A percentile compares a stretch with the other conserved stretches of the same genome.
These are phyloP conservation scores for Saccharomycopsis sp. DNA, from an alignment of 805 yeast species.

Conservation along the genomic window DNA sequence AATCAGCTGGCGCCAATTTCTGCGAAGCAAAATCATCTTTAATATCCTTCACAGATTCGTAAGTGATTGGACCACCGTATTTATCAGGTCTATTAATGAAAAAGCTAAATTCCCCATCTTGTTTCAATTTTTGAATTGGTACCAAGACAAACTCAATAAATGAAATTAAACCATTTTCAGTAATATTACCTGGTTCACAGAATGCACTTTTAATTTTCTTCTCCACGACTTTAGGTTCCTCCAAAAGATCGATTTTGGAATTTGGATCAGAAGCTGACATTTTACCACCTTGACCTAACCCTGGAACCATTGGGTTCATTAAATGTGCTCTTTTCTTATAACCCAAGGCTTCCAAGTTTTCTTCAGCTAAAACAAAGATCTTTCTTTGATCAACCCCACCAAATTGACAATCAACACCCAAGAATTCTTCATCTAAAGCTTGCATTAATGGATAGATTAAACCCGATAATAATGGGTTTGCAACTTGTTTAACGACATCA, in stretches of 20 bases:
- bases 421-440: conserved; percentile 89
- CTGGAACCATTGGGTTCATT: conserved; percentile 99
- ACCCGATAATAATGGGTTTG: conserved; percentile 88
- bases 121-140: conserved; percentile 77
- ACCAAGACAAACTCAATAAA: conserved; percentile 78
- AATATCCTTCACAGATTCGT: conserved; percentile 57
- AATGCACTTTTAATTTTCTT: conserved; percentile 89
- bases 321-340: conserved; percentile 97
- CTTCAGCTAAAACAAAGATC: conserved; percentile 95
- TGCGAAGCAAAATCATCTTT: conserved; percentile 66
- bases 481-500: conserved; percentile 96
- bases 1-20: conserved; percentile 84
- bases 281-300: conserved; percentile 93
- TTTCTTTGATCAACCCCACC: conserved; percentile 99
- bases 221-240: conserved; percentile 78
- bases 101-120: conserved; percentile 52
- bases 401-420: conserved; percentile 87
- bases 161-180: conserved; percentile 84
- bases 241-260: conserved; percentile 89
- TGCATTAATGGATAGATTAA: conserved; percentile 98
- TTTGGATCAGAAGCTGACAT: conserved; percentile 99
- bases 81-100: conserved; percentile 87
- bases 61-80: conserved; percentile 89
- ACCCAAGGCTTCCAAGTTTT: conserved; percentile 76
- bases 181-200: conserved; percentile 92